phyloP scores from a whole-genome alignment of 2,329 filamentous ascomycete species.

The Huntiella bhutanensis region DNA sequence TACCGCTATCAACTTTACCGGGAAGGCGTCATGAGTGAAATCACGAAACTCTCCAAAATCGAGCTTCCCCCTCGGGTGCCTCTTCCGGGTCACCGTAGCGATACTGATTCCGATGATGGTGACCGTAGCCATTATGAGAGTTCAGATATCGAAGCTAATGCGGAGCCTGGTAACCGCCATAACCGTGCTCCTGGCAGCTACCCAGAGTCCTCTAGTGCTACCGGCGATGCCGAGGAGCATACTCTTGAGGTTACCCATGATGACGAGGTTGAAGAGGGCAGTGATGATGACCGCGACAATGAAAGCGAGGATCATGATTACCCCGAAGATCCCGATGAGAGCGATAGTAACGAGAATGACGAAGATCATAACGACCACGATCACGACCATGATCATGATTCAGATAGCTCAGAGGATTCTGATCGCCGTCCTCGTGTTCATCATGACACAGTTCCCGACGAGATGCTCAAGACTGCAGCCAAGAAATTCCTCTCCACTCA shows the following conservation, averaged over 20 bases:
- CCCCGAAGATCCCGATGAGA: background rate
- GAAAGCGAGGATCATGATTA: slow-evolving; percentile 18
- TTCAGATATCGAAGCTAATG: background rate
- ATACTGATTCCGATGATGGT: no score
- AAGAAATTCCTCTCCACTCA: slow-evolving; percentile 71
- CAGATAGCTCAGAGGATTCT: slow-evolving; percentile 43
- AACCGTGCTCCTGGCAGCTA: background rate
- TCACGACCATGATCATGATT: slow-evolving; percentile 29
- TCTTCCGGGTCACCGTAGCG: no score
- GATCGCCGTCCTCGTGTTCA: slow-evolving; percentile 19
- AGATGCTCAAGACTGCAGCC: slow-evolving; percentile 23
- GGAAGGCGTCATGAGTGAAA: slow-evolving; percentile 86
- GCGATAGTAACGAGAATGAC: slow-evolving; percentile 12
- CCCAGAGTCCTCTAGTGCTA: background rate
- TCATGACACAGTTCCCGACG: no score
- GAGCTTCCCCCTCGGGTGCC: background rate
- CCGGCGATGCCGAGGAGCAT: slow-evolving; percentile 1
- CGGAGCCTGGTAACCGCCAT: no score
- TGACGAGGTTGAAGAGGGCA: slow-evolving; percentile 16
- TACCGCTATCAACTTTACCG: slow-evolving; percentile 95
- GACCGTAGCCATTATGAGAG: background rate
- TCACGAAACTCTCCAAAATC: slow-evolving; percentile 51
- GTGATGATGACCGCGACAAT: slow-evolving; percentile 20
- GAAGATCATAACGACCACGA: slow-evolving; percentile 21
- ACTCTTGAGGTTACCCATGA: slow-evolving; percentile 4